Percentiles rank a stretch among this genome's conserved stretches.
Conservation (phyloP, 177 flowering plant genomes). For the Tripterygium wilfordii region DNA sequence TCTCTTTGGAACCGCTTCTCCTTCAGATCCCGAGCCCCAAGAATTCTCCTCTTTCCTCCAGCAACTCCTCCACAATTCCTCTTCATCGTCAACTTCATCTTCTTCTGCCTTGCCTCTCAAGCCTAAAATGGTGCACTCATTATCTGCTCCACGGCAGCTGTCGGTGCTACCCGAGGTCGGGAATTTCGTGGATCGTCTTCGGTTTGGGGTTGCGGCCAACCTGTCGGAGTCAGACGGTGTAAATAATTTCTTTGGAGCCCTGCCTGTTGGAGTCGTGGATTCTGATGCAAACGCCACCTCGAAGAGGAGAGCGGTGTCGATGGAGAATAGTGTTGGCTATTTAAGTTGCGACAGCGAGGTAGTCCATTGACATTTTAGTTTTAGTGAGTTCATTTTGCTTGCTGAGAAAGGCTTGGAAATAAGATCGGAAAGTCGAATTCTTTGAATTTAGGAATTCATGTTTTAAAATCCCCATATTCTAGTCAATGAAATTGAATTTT, state of each 20-base stretch:
- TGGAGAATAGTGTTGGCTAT: slow-evolving; percentile 32
- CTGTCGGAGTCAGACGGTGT: slow-evolving; percentile 4
- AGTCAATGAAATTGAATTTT: too few species aligned
- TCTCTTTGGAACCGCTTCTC: slow-evolving; percentile 34
- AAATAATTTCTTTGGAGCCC: too few species aligned
- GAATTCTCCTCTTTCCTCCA: slow-evolving; percentile 41
- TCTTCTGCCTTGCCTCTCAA: slow-evolving; percentile 16
- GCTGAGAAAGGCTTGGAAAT: too few species aligned
- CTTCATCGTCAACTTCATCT: slow-evolving; percentile 26
- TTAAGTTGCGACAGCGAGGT: slow-evolving; percentile 57
- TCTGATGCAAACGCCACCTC: slow-evolving; percentile 10
- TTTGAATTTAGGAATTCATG: not conserved
- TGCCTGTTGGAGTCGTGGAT: too few species aligned
- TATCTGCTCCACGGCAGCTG: slow-evolving; percentile 2
- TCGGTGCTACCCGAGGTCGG: not conserved
- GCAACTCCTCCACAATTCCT: slow-evolving; percentile 25
- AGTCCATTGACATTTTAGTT: not conserved
- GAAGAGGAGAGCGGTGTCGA: slow-evolving; percentile 19
- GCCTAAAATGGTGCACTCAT: slow-evolving; percentile 4
- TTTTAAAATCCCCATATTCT: too few species aligned
- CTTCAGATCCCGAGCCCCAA: slow-evolving; percentile 17
- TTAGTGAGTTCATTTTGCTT: too few species aligned
- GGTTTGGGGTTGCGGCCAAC: slow-evolving; percentile 6
- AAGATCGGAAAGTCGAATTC: too few species aligned
- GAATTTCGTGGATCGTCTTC: slow-evolving; percentile 17